phyloP scores from a whole-genome alignment of 202 grass and related monocot species.

The Setaria italica region DNA sequence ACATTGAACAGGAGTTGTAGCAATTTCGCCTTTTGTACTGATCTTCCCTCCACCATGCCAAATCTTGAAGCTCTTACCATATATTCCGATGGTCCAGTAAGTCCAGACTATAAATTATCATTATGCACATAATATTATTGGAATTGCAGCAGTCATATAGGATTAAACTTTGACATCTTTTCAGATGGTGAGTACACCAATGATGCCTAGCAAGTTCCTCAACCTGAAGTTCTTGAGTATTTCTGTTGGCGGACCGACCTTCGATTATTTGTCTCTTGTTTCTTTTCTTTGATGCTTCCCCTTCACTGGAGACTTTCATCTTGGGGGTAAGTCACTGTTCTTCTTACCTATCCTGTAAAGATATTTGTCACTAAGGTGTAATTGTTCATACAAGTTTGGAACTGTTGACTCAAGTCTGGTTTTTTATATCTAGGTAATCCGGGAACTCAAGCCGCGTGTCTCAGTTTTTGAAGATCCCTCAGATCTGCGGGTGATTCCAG shows the following conservation, averaged over 20 bases:
- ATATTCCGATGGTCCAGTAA: background rate
- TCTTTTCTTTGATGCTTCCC: constrained; percentile 6
- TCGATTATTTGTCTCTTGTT: background rate
- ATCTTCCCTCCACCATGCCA: background rate
- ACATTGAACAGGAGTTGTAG: background rate
- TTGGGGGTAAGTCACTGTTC: background rate
- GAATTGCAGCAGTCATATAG: background rate
- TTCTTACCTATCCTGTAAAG: background rate
- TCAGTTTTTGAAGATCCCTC: background rate
- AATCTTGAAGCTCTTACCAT: constrained; percentile 5
- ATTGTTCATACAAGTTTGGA: no score
- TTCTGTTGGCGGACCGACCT: background rate
- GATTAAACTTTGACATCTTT: background rate
- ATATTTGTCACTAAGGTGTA: background rate
- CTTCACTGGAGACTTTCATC: background rate
- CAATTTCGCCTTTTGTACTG: background rate
- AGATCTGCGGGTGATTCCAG: background rate
- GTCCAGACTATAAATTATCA: background rate
- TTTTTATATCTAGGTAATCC: background rate
- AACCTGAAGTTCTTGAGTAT: constrained; percentile 1
- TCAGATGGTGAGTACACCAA: background rate
- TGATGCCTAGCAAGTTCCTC: background rate
- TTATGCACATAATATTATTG: background rate
- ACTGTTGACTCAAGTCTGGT: no score
- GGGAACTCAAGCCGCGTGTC: background rate